Conservation (phyloP, 345 rosid genomes). For the Brassica napus region DNA sequence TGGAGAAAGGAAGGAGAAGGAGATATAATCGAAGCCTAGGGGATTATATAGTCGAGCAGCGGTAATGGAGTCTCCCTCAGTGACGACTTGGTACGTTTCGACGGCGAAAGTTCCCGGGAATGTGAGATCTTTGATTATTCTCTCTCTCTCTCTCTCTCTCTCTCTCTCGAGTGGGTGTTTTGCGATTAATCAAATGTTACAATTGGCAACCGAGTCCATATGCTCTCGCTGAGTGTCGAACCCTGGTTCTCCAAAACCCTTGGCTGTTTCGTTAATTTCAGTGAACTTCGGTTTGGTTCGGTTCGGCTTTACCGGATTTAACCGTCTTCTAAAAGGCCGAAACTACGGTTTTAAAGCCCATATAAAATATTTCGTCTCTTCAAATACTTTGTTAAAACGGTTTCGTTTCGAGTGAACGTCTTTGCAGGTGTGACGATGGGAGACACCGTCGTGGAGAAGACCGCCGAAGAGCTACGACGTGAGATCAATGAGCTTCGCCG, state of each 20-base stretch:
- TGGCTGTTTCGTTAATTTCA: background rate
- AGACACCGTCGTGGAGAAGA: no score
- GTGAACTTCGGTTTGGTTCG: no score
- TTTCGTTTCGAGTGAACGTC: no score
- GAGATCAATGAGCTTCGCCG: no score
- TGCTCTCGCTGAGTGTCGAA: constrained; percentile 19
- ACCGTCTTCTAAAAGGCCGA: no score
- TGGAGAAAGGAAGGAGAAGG: background rate
- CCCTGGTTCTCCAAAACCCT: constrained; percentile 4
- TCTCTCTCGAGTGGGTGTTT: background rate
- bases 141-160: no score
- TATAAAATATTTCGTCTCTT: no score
- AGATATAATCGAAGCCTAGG: background rate
- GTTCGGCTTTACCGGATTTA: no score
- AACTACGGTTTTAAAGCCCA: no score
- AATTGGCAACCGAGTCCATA: background rate
- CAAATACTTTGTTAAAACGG: no score
- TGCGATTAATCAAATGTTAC: background rate
- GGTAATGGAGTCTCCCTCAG: background rate
- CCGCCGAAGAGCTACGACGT: no score
- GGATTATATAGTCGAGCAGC: constrained; percentile 5
- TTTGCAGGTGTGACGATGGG: no score
- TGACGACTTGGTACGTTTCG: constrained; percentile 19
- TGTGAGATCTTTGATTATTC: background rate
- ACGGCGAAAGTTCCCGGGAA: constrained; percentile 33